Percentiles rank a stretch among this genome's conserved stretches.
phyloP scores from a whole-genome alignment of 148 eudicot species.

The Pharnaceum exiguum region DNA sequence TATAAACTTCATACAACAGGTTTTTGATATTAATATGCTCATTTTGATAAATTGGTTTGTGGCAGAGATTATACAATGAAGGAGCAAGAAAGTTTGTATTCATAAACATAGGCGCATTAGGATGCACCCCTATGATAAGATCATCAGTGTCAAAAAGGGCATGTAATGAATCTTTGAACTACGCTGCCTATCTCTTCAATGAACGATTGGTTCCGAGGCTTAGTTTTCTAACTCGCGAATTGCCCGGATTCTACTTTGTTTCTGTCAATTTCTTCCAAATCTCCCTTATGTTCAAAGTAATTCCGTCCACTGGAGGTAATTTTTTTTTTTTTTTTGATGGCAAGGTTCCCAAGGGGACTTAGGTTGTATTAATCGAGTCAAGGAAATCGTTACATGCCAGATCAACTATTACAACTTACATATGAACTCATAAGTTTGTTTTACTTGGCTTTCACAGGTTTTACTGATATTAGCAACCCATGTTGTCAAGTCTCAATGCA shows the following conservation, averaged over 20 bases:
- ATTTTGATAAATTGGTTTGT: no score
- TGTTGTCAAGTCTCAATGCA: slow-evolving; percentile 11
- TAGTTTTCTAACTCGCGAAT: background rate
- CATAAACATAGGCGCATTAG: slow-evolving; percentile 7
- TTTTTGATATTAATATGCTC: no score
- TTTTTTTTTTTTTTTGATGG: background rate
- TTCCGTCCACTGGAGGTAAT: slow-evolving; percentile 13
- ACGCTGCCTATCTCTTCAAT: slow-evolving; percentile 13
- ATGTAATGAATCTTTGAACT: slow-evolving; percentile 15
- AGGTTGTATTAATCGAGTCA: no score
- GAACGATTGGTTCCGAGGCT: background rate
- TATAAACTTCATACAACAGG: background rate
- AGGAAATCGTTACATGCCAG: no score
- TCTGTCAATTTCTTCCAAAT: slow-evolving; percentile 15
- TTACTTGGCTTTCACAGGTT: background rate
- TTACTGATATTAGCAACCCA: slow-evolving; percentile 11
- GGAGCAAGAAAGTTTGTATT: slow-evolving; percentile 23
- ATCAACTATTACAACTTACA: no score
- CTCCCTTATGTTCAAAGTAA: background rate
- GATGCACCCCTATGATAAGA: slow-evolving; percentile 17
- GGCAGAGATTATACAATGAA: slow-evolving; percentile 15
- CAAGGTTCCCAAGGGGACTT: no score
- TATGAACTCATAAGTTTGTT: no score
- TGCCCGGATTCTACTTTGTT: slow-evolving; percentile 5
- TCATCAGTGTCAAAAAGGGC: slow-evolving; percentile 4